Evolutionary conservation across 2,329 filamentous ascomycete genomes (phyloP), one percentile per base, ranked within the genome.

Genomic region (Hypoxylon sp.): DNA sequence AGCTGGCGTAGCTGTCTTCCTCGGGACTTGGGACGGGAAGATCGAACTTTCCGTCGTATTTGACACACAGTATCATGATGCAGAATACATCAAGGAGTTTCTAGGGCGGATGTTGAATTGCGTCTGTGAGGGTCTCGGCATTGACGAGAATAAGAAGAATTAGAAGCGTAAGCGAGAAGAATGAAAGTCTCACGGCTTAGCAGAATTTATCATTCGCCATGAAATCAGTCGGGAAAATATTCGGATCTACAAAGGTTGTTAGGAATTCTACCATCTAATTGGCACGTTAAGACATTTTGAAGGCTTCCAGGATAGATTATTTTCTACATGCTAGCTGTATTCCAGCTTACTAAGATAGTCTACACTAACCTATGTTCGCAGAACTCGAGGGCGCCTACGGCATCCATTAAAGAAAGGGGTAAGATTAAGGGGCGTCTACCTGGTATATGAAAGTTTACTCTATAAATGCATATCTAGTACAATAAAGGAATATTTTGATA

Each of bases 11-110:
- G 65, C 65, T 2, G 21, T 56, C 1, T 61, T 68, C 21, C 52
- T 68, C 10, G 58, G 52, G 11, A 68, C 61, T 19, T 68, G 65
- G 65, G 41, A 62, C 17, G 65, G 58, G 23, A 38, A 46, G 43
- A 65, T 68, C 32, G 60, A 62, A 19, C 52, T 62, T 38, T 68
- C 65, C 3, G 58, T 14, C 1, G 61, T 65, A 11, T 68, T 68
- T 13, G 62, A 65, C 14, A 62, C 58, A 7, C 58, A 58, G 19
- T 68, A 68, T 59, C 65, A 68, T 14, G 53, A 65, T 48, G 19
- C 23, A 2, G 43, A 32, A n/a, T 68, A 65, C 36, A 41, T 68
- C 1, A 43, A 51, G 28, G 32, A 48, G n/a, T 68, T 68, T 7
- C 49, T 68, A 36, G 34, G 21, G 6, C 58, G 49, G 19, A 51